phyloP scores from a whole-genome alignment of 805 yeast species.

The Ogataea populi-albae region DNA sequence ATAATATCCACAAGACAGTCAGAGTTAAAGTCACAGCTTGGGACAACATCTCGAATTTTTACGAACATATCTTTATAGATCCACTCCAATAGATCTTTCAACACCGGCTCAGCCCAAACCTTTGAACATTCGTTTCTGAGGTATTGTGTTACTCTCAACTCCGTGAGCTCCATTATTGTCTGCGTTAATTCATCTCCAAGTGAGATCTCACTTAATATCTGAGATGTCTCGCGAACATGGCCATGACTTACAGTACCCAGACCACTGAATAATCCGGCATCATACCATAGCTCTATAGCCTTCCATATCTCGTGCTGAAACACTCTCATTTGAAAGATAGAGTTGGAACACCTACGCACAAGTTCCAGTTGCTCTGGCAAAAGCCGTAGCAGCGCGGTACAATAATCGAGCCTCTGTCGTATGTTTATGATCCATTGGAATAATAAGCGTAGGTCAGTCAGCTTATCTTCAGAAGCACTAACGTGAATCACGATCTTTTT shows the following conservation, averaged over 20 bases:
- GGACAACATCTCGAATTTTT: conserved; percentile 18
- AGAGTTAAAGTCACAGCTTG: conserved; percentile 11
- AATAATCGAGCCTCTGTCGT: conserved; percentile 12
- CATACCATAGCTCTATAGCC: conserved; percentile 14
- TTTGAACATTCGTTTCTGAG: conserved; percentile 31
- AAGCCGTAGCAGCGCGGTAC: conserved; percentile 11
- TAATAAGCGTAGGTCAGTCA: conserved; percentile 9
- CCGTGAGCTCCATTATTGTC: conserved; percentile 37
- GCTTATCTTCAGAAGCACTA: conserved; percentile 1
- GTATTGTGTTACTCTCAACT: conserved; percentile 33
- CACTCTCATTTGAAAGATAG: conserved; percentile 21
- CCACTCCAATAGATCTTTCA: conserved; percentile 36
- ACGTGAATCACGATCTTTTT: conserved; percentile 1
- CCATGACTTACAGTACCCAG: conserved; percentile 8
- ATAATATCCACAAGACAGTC: conserved; percentile 20
- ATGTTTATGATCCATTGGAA: conserved; percentile 17
- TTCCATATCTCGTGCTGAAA: conserved; percentile 8
- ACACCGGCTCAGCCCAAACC: conserved; percentile 39
- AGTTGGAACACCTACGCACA: conserved; percentile 20
- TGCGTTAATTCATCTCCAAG: conserved; percentile 25
- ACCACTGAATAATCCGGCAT: conserved; percentile 14
- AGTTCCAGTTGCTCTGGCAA: conserved; percentile 14
- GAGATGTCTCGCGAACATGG: conserved; percentile 17
- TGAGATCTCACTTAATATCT: conserved; percentile 16
- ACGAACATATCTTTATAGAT: conserved; percentile 39